Base-by-base conservation (phyloP, 169 alveolate species). In the Plasmodium inui region DNA sequence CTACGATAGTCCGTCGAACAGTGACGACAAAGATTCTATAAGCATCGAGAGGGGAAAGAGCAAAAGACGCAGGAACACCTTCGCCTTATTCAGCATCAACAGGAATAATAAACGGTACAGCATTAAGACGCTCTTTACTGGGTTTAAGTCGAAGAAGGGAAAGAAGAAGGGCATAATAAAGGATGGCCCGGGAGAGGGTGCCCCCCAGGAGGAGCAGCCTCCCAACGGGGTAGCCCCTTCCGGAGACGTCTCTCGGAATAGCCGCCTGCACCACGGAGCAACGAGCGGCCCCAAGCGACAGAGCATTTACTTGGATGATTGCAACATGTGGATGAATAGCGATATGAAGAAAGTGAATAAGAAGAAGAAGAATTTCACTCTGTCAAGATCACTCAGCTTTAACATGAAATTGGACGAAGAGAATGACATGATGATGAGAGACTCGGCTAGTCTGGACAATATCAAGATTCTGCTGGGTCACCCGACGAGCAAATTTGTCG, bases 321-420 rank as follows among this genome's bases (percentile, higher is more conserved):
- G 93, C 32, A 85, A 85, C 70, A 76, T 85, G 80, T 85, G 93
- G 93, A 73, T 85, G 78, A 85, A 76, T 3, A 85, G 81, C 8
- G 70, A 39, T 7, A 74, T 85, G 78, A 85, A 74, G n/a, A 85
- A 85, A 34, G 30, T 76, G 46, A 89, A 80, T 61, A 41, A 10
- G 32, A 84, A 30, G 32, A 84, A 30, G 8, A 41, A 32, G 30
- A 80, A 80, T 70, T 79, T 79, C 10, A 89, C 79, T 30, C 67
- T 80, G 8, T 79, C 90, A 0, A 34, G 80, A n/a, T 89, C 94
- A 1, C 73, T 89, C 1, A 89, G 94, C 32, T 89, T 89, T 12
- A 89, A 61, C n/a, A 79, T 80, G 2, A 39, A 37, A 0, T 26
- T 89, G 32, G 79, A 70, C 22, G 80, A 89, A 41, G 74, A 14